Conservation (phyloP, 768 basidiomycete genomes). For the Naganishia randhawae region DNA sequence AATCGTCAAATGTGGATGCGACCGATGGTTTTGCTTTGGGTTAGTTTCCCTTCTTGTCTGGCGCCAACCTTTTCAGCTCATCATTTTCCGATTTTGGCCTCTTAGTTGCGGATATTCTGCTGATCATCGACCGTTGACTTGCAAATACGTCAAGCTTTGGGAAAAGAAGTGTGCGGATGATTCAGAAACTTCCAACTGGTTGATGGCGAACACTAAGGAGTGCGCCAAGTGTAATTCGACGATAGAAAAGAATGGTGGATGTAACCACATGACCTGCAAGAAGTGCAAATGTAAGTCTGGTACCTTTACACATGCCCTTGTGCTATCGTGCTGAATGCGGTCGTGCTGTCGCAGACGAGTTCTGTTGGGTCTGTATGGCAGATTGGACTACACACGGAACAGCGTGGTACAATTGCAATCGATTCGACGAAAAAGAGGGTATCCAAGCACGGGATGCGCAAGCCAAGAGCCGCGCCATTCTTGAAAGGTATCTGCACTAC, state of each 20-base stretch:
- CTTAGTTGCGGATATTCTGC: conserved; percentile 67
- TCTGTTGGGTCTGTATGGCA: conserved; percentile 99
- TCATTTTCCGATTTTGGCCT: neutral
- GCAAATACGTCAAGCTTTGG: conserved; percentile 85
- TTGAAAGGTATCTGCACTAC: conserved; percentile 96
- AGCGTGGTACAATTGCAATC: conserved; percentile 95
- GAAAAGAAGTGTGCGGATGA: conserved; percentile 95
- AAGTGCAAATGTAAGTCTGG: conserved; percentile 73
- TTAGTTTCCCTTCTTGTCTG: conserved; percentile 21
- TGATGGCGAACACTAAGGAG: conserved; percentile 99
- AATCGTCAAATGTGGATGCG: conserved; percentile 76
- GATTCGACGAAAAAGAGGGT: conserved; percentile 85
- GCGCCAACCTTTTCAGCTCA: neutral
- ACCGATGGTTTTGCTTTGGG: conserved; percentile 89
- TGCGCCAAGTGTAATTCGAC: conserved; percentile 93
- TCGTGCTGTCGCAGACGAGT: conserved; percentile 51
- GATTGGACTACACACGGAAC: conserved; percentile 98
- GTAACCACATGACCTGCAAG: conserved; percentile 99
- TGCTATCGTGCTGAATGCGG: neutral
- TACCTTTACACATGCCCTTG: neutral
- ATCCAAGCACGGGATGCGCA: conserved; percentile 87
- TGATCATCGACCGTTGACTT: conserved; percentile 89
- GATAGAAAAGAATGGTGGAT: conserved; percentile 99
- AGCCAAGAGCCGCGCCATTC: conserved; percentile 77
- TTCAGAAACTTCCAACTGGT: conserved; percentile 98